These are phyloP conservation scores for Didymella arachidicola DNA, from an alignment of 2,329 filamentous ascomycete species.

Conservation along the genomic window DNA sequence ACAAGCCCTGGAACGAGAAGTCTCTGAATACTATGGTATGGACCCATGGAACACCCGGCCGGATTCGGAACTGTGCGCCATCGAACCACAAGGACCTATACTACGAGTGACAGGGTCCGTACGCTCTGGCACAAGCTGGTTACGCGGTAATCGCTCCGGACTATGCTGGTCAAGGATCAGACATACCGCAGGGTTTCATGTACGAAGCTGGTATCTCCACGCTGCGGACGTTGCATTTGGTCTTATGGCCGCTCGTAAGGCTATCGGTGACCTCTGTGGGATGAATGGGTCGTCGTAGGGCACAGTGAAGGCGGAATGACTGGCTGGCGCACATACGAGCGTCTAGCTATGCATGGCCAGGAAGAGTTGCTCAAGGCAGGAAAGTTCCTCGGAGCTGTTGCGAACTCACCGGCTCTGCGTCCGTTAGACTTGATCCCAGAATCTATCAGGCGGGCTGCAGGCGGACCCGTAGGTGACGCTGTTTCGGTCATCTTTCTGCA, in stretches of 20 bases:
- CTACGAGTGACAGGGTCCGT: constrained; percentile 34
- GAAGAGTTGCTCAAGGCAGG: constrained; percentile 28
- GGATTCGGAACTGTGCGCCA: constrained; percentile 28
- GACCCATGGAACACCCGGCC: constrained; percentile 32
- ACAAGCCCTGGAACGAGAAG: constrained; percentile 21
- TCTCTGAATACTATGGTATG: constrained; percentile 29
- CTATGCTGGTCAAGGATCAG: constrained; percentile 29
- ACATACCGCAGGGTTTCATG: constrained; percentile 34
- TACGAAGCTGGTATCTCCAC: constrained; percentile 34
- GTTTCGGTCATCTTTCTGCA: constrained; percentile 33
- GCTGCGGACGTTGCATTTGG: constrained; percentile 30
- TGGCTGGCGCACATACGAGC: constrained; percentile 34
- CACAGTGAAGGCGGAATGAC: constrained; percentile 37
- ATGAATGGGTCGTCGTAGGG: constrained; percentile 32
- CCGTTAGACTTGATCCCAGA: constrained; percentile 34
- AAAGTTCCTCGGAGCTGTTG: constrained; percentile 31
- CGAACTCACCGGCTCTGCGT: constrained; percentile 33
- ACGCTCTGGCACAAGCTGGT: constrained; percentile 25
- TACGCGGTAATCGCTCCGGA: constrained; percentile 35
- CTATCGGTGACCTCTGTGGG: constrained; percentile 27
- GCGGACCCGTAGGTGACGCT: constrained; percentile 30
- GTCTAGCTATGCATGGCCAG: constrained; percentile 31
- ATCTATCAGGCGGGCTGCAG: constrained; percentile 29
- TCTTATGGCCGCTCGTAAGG: constrained; percentile 30
- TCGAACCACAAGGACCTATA: constrained; percentile 33